These are phyloP conservation scores for Sugiyamaella americana DNA, from an alignment of 805 yeast genomes.

Conservation along the genomic window DNA sequence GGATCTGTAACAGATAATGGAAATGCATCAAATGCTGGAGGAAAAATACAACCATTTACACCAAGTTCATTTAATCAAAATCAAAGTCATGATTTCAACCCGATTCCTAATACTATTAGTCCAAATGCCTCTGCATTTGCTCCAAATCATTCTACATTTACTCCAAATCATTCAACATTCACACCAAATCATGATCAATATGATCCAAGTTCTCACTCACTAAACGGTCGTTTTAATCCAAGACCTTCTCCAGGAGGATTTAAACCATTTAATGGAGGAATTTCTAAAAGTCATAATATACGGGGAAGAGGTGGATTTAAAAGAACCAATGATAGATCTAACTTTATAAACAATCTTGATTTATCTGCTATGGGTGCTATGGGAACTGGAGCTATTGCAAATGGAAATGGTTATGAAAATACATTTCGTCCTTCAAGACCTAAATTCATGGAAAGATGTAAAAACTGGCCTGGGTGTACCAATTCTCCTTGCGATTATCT, in stretches of 20 bases:
- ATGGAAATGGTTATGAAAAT: not conserved
- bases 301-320: not conserved
- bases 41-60: not conserved
- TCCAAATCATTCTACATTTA: not conserved
- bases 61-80: constrained; percentile 1
- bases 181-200: not conserved
- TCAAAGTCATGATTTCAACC: not conserved
- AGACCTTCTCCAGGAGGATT: not conserved
- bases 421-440: not conserved
- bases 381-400: not conserved
- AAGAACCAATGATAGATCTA: not conserved
- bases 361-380: not conserved
- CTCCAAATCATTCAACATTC: not conserved
- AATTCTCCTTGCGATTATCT: constrained; percentile 50
- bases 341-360: not conserved
- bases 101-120: not conserved
- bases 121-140: not conserved
- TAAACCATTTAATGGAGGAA: not conserved
- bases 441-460: constrained; percentile 21
- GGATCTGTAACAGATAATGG: constrained; percentile 1
- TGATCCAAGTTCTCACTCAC: not conserved
- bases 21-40: not conserved
- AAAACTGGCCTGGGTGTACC: constrained; percentile 34
- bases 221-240: not conserved
- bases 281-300: too few relatives aligned